A percentile compares a stretch with the other conserved stretches of the same genome.
phyloP scores from a whole-genome alignment of 768 basidiomycete species.

The Lentinula lateritia region DNA sequence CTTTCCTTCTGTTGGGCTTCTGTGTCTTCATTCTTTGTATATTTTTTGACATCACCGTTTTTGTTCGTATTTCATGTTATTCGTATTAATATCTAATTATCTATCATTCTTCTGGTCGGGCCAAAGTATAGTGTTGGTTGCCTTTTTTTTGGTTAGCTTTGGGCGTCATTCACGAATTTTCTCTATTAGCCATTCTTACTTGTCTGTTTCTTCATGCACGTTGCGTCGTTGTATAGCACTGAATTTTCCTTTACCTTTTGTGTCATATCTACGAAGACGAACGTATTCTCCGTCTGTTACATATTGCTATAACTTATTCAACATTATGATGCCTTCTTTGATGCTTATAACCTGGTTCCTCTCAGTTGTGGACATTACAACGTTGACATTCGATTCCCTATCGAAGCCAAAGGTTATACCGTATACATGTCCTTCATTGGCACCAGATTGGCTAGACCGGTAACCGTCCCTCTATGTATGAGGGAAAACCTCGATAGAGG shows the following conservation, averaged over 20 bases:
- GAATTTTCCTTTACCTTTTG: background rate
- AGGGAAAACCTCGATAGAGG: too few relatives aligned
- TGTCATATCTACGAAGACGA: background rate
- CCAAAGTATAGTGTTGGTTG: background rate
- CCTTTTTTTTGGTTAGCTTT: background rate
- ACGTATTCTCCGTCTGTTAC: too few relatives aligned
- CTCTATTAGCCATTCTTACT: background rate
- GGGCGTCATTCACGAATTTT: background rate
- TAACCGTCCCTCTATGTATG: too few relatives aligned
- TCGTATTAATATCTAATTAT: background rate
- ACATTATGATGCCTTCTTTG: too few relatives aligned
- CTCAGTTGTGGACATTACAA: too few relatives aligned
- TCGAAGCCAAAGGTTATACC: too few relatives aligned
- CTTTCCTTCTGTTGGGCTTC: background rate
- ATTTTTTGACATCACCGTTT: background rate
- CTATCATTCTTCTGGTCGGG: background rate
- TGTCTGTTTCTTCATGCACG: background rate
- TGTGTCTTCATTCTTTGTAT: background rate
- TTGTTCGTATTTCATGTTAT: background rate
- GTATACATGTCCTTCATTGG: too few relatives aligned
- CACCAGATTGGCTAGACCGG: too few relatives aligned
- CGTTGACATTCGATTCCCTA: too few relatives aligned
- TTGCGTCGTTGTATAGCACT: background rate
- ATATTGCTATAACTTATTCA: too few relatives aligned
- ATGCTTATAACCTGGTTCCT: too few relatives aligned